These are phyloP conservation scores for Triangularia setosa DNA, from an alignment of 2,329 filamentous ascomycete species.

Conservation along the genomic window DNA sequence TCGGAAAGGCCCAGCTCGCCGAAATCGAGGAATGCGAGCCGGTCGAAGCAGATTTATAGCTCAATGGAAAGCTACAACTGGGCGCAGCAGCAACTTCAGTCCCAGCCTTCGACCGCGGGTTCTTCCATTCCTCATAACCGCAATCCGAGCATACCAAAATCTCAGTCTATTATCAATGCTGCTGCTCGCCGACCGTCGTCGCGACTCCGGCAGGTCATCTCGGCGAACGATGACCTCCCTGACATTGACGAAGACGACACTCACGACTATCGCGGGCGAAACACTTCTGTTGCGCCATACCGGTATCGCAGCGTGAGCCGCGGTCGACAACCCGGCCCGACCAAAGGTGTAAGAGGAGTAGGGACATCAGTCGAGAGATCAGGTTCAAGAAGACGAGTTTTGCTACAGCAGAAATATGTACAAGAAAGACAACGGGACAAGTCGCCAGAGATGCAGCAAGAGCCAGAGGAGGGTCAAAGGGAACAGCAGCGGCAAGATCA, in stretches of 20 bases:
- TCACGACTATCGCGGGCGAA: not conserved
- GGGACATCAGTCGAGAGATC: not conserved
- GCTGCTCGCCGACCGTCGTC: not conserved
- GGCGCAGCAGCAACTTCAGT: not conserved
- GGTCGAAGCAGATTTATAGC: conserved; percentile 3
- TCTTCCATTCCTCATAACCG: too few relatives aligned
- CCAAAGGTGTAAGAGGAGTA: not conserved
- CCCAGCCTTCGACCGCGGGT: too few relatives aligned
- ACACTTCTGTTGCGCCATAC: not conserved
- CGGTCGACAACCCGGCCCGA: not conserved
- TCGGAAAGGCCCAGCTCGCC: conserved; percentile 19
- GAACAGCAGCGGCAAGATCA: not conserved
- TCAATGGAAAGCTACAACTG: not conserved
- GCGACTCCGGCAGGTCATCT: conserved; percentile 7
- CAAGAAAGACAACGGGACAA: not conserved
- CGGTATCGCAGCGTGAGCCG: not conserved
- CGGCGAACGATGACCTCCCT: not conserved
- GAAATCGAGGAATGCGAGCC: conserved; percentile 20
- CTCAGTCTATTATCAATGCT: not conserved
- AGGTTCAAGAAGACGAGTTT: not conserved
- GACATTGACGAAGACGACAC: not conserved
- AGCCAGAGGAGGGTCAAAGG: too few relatives aligned
- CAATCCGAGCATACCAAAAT: not conserved
- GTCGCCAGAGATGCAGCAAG: not conserved
- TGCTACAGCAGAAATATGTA: not conserved